Percentiles rank a stretch among this genome's conserved stretches.
Evolutionary conservation across 1,139 yeast genomes (phyloP).

Genomic region (Zygotorulaspora mrakii): DNA sequence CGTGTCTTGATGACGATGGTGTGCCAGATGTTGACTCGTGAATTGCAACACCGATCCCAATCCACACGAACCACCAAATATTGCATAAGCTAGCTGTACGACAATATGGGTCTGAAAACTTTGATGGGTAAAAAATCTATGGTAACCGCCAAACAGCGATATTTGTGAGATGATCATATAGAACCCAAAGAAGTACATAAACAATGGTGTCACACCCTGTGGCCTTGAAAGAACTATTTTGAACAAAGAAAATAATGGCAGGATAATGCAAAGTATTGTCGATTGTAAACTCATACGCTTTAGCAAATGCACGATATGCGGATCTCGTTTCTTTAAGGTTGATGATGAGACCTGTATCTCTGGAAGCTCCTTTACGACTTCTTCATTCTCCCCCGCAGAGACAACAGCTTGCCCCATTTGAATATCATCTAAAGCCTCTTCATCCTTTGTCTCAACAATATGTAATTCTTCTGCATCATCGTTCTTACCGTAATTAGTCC

Average conservation of each 20-base stretch:
- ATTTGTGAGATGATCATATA: conserved; percentile 45
- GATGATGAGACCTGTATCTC: conserved; percentile 3
- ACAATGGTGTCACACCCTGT: conserved; percentile 15
- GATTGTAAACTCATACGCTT: conserved; percentile 27
- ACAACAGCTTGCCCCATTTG: conserved; percentile 1
- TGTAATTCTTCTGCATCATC: conserved; percentile 12
- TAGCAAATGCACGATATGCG: conserved; percentile 26
- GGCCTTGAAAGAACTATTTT: conserved; percentile 23
- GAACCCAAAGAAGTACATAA: conserved; percentile 37
- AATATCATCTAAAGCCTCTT: conserved; percentile 4
- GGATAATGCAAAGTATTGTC: conserved; percentile 23
- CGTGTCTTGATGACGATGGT: conserved; percentile 65
- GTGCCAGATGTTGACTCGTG: conserved; percentile 66
- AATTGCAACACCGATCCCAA: conserved; percentile 60
- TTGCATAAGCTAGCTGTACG: conserved; percentile 45
- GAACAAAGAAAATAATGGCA: conserved; percentile 23
- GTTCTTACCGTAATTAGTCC: conserved; percentile 2
- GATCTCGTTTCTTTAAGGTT: conserved; percentile 21
- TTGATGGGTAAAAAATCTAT: conserved; percentile 62
- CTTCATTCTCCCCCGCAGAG: neutral
- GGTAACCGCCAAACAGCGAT: conserved; percentile 55
- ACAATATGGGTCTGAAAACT: conserved; percentile 43
- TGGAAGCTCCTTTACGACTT: neutral
- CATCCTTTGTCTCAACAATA: conserved; percentile 9
- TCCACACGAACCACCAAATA: conserved; percentile 59